Conservation (phyloP, 768 basidiomycete species). For the Suillus cothurnatus region DNA sequence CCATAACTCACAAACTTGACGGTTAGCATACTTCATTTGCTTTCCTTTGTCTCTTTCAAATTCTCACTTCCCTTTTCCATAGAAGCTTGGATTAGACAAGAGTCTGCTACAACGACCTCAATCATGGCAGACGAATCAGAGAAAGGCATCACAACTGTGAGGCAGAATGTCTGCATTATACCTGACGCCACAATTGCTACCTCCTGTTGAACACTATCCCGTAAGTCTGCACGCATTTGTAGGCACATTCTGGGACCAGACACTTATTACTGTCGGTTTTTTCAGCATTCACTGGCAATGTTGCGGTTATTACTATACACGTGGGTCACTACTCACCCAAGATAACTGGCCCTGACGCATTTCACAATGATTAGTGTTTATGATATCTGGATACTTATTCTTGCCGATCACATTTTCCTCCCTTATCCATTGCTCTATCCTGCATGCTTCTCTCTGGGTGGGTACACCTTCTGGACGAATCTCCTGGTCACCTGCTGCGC, state of each 20-base stretch:
- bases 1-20: no score
- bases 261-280: slow-evolving; percentile 3
- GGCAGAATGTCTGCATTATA: slow-evolving; percentile 64
- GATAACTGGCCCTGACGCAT: slow-evolving; percentile 14
- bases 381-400: slow-evolving; percentile 80
- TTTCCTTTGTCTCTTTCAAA: no score
- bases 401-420: slow-evolving; percentile 55
- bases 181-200: slow-evolving; percentile 87
- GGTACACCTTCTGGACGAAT: slow-evolving; percentile 28
- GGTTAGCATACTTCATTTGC: no score
- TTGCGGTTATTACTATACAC: slow-evolving; percentile 76
- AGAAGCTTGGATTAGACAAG: no score
- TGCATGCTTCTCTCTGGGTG: slow-evolving; percentile 37
- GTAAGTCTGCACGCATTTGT: slow-evolving; percentile 43
- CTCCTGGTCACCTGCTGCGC: no score
- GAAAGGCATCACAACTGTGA: no score
- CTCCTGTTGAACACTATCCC: slow-evolving; percentile 80
- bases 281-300: slow-evolving; percentile 70
- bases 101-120: no score
- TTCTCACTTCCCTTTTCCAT: no score
- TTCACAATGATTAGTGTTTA: slow-evolving; percentile 49
- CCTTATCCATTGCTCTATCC: slow-evolving; percentile 64
- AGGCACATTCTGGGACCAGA: slow-evolving; percentile 7
- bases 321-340: slow-evolving; percentile 42
- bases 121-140: no score